These are phyloP conservation scores for Penicillium sp. DNA, from an alignment of 2,329 filamentous ascomycete genomes.

Conservation along the genomic window DNA sequence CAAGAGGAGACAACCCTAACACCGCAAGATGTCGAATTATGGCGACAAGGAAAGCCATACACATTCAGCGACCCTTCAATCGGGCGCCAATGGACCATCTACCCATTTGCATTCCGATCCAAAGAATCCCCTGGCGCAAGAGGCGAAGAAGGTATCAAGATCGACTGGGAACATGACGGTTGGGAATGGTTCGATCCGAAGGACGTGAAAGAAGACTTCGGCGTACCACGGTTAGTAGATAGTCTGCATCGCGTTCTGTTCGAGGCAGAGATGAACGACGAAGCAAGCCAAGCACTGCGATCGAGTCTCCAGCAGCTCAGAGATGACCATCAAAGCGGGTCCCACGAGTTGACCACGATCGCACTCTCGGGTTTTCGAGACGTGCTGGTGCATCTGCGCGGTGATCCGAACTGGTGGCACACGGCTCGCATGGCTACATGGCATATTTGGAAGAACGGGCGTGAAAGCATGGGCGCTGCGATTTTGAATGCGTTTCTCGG, in stretches of 20 bases:
- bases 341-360: conserved; percentile 53
- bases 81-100: conserved; percentile 56
- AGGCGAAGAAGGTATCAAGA: conserved; percentile 46
- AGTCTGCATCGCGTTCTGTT: conserved; percentile 58
- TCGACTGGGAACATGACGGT: conserved; percentile 59
- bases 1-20: conserved; percentile 57
- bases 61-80: conserved; percentile 51
- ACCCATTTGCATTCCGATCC: conserved; percentile 56
- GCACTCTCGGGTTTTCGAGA: conserved; percentile 50
- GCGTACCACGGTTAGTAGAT: conserved; percentile 55
- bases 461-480: conserved; percentile 62
- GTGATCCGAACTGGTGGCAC: conserved; percentile 49
- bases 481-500: conserved; percentile 43
- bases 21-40: conserved; percentile 44
- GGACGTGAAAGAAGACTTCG: conserved; percentile 44
- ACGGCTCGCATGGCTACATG: conserved; percentile 54
- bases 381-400: conserved; percentile 33
- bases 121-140: conserved; percentile 30
- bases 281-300: conserved; percentile 45
- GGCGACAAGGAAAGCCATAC: conserved; percentile 56
- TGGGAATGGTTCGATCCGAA: conserved; percentile 56
- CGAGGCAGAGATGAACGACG: conserved; percentile 47
- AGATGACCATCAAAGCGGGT: conserved; percentile 55
- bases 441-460: conserved; percentile 60
- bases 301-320: conserved; percentile 49